Percentiles rank a stretch among this genome's conserved stretches.
Evolutionary conservation across 805 yeast species (phyloP).

Genomic region (Candida cerambycidarum): DNA sequence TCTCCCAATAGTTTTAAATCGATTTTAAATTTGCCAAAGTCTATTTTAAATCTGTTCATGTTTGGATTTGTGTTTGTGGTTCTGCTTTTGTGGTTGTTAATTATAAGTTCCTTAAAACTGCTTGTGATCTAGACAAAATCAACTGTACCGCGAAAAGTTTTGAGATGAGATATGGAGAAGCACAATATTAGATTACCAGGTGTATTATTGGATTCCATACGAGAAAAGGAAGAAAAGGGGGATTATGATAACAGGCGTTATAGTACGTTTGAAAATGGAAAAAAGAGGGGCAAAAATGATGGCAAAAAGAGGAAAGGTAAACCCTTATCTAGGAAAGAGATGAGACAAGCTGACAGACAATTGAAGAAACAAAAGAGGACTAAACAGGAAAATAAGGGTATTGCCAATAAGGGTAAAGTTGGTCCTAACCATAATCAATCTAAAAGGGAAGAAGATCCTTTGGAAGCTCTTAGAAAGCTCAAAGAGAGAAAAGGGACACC

Average conservation of each 20-base stretch:
- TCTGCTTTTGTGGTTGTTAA: background rate
- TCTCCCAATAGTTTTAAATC: conserved; percentile 45
- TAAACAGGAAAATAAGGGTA: conserved; percentile 6
- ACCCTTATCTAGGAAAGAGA: conserved; percentile 31
- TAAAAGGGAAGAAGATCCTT: conserved; percentile 21
- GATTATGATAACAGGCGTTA: conserved; percentile 32
- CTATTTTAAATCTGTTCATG: conserved; percentile 36
- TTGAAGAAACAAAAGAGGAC: conserved; percentile 31
- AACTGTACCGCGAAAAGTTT: conserved; percentile 1
- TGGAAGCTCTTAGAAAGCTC: conserved; percentile 18
- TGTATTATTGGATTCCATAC: conserved; percentile 50
- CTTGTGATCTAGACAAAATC: background rate
- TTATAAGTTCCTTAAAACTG: background rate
- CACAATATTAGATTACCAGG: conserved; percentile 61
- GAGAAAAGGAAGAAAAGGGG: conserved; percentile 40
- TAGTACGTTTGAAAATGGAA: conserved; percentile 1
- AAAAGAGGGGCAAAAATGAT: background rate
- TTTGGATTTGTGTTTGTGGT: background rate
- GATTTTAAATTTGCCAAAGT: conserved; percentile 30
- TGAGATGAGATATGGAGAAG: conserved; percentile 11
- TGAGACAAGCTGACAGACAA: conserved; percentile 34
- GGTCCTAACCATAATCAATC: too few species aligned
- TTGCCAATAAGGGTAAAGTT: conserved; percentile 11
- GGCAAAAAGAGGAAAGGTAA: conserved; percentile 13
- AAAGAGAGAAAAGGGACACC: conserved; percentile 10